phyloP scores from a whole-genome alignment of 257 asterid species.

The Striga asiatica region DNA sequence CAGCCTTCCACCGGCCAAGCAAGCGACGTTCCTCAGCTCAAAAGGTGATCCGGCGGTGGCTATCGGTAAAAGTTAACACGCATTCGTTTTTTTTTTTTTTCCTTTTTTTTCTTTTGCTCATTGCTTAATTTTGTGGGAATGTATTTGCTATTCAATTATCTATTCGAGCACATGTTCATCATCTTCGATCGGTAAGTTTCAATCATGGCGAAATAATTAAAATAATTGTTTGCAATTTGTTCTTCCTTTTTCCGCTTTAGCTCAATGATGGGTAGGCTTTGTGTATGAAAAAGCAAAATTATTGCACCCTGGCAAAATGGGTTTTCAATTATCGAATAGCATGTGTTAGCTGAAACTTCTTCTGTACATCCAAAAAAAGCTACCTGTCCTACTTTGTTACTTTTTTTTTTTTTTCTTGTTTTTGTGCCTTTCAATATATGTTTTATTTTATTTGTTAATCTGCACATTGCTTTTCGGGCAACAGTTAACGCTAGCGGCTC shows the following conservation, averaged over 20 bases:
- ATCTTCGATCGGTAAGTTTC: too few species aligned
- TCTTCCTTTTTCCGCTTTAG: background rate
- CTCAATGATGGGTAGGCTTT: background rate
- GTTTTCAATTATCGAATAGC: slow-evolving; percentile 20
- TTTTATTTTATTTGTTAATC: slow-evolving; percentile 8
- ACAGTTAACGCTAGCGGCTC: slow-evolving; percentile 38
- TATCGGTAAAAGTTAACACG: slow-evolving; percentile 10
- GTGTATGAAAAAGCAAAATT: slow-evolving; percentile 6
- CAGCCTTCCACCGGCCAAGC: too few species aligned
- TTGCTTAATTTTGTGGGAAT: background rate
- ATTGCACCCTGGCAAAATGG: slow-evolving; percentile 19
- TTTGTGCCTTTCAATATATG: too few species aligned
- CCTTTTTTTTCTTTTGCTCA: background rate
- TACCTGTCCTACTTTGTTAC: slow-evolving; percentile 22
- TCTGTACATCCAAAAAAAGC: slow-evolving; percentile 33
- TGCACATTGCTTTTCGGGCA: slow-evolving; percentile 29
- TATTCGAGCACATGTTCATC: background rate
- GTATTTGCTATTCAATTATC: background rate
- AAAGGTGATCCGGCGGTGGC: too few species aligned
- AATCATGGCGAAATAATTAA: background rate
- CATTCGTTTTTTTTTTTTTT: background rate
- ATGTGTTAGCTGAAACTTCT: slow-evolving; percentile 32
- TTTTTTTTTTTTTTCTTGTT: background rate
- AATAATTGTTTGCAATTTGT: background rate
- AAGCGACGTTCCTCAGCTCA: too few species aligned